Base-by-base conservation (phyloP, 2,329 filamentous ascomycete genomes). In the Botrytis squamosa region DNA sequence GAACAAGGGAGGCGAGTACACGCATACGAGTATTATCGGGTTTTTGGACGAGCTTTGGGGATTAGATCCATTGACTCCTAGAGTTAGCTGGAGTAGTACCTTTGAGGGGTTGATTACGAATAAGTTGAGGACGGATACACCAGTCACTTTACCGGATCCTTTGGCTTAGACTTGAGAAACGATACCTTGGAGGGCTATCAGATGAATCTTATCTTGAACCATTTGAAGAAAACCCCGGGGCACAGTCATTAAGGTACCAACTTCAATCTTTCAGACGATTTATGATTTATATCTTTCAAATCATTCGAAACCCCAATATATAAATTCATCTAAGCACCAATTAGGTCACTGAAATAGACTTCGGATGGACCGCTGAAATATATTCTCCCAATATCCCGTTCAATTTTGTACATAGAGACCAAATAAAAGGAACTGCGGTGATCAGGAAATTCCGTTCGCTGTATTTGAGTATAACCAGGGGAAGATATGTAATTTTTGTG, bases 1-100 rank as follows among this genome's bases (percentile, higher is more conserved):
- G 25, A 83, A 84, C 71, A 77, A 80, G 14, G 78, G 79, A 3
- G 82, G 82, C 33, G 82, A 84, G 52, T 86, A 85, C 77, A 83
- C 82, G 5, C 84, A 84, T 70, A 85, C 84, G 5, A 84, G 82
- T 6, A 84, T 86, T 66, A 78, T 86, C 18, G 82, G 81, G 73
- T 84, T 82, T 38, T 76, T 85, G 38, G 80, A 82, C 40, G 81
- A 85, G 68, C 81, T 86, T 33, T 86, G 83, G 82, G 82, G 74
- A 1, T 52, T 80, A 66, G 78, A 79, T 8, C 74, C 73, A 52
- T 74, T 80, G 71, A 79, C 77, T 38, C 74, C 73, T 6, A 71
- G 79, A 33, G 77, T 79, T 4, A 57, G 49, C 16, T 79, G 75
- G 52, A 75, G 72, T 42, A 62, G 68, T 67, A 79, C 76, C 2